phyloP scores from a whole-genome alignment of 345 rosid genomes.

The Carallia brachiata region DNA sequence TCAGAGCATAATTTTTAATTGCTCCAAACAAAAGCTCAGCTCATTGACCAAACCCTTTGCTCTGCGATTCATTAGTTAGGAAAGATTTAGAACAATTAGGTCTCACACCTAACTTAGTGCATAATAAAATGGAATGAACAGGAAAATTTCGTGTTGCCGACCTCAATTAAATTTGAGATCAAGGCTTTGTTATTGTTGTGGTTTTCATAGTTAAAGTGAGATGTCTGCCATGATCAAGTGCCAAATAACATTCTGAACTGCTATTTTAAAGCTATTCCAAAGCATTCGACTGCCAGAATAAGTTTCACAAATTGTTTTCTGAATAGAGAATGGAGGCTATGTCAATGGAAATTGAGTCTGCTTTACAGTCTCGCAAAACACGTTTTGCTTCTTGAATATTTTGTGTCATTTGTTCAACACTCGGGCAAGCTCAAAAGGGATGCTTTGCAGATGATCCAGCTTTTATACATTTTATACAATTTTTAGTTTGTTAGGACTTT shows the following conservation, averaged over 20 bases:
- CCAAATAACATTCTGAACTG: background rate
- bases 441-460: background rate
- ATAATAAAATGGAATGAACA: too few species aligned
- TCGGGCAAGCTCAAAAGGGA: background rate
- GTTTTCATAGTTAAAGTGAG: conserved; percentile 5
- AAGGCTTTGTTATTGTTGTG: background rate
- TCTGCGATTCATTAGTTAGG: too few species aligned
- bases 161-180: too few species aligned
- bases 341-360: background rate
- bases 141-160: too few species aligned
- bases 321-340: background rate
- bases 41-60: too few species aligned
- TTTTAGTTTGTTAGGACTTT: background rate
- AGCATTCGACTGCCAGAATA: too few species aligned
- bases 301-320: background rate
- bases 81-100: too few species aligned
- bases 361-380: background rate
- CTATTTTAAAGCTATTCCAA: background rate
- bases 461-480: background rate
- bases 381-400: background rate
- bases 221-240: background rate
- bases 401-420: background rate
- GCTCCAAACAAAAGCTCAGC: too few species aligned
- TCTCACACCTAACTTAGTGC: too few species aligned
- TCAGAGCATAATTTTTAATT: too few species aligned